phyloP scores from a whole-genome alignment of 1,139 yeast species.

The Torulaspora globosa region DNA sequence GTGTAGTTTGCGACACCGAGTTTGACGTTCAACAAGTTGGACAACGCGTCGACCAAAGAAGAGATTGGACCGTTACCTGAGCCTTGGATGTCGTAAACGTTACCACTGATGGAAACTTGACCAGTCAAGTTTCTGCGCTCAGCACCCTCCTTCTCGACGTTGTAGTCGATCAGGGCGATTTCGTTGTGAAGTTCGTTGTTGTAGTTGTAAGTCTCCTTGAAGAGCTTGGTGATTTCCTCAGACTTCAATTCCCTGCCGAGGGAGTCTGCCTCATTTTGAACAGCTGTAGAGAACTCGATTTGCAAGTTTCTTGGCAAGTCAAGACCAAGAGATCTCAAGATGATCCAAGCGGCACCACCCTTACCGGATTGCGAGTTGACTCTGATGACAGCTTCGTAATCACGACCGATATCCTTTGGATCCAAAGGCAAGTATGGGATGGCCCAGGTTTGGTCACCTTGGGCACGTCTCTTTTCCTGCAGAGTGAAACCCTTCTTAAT shows the following conservation, averaged over 20 bases:
- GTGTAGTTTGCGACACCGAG: constrained; percentile 79
- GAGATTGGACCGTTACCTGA: constrained; percentile 95
- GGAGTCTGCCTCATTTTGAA: constrained; percentile 75
- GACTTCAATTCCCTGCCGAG: constrained; percentile 81
- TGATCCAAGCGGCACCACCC: constrained; percentile 98
- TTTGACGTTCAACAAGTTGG: constrained; percentile 51
- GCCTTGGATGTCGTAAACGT: constrained; percentile 52
- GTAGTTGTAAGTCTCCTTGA: constrained; percentile 66
- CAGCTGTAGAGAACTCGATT: constrained; percentile 80
- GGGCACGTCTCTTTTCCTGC: constrained; percentile 48
- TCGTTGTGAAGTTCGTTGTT: constrained; percentile 41
- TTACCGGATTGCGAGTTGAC: constrained; percentile 98
- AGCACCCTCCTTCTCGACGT: constrained; percentile 40
- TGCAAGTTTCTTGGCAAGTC: constrained; percentile 92
- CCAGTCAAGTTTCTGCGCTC: constrained; percentile 51
- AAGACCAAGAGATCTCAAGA: constrained; percentile 78
- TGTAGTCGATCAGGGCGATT: constrained; percentile 49
- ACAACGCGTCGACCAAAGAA: constrained; percentile 76
- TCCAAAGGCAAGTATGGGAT: constrained; percentile 95
- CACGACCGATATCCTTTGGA: constrained; percentile 94
- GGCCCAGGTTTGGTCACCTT: constrained; percentile 58
- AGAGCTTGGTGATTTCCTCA: constrained; percentile 70
- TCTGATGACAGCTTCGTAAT: constrained; percentile 94
- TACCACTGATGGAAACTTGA: constrained; percentile 46
- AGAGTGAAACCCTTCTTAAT: constrained; percentile 88